These are phyloP conservation scores for Fonsecaea pedrosoi DNA, from an alignment of 2,329 filamentous ascomycete species.

Conservation along the genomic window DNA sequence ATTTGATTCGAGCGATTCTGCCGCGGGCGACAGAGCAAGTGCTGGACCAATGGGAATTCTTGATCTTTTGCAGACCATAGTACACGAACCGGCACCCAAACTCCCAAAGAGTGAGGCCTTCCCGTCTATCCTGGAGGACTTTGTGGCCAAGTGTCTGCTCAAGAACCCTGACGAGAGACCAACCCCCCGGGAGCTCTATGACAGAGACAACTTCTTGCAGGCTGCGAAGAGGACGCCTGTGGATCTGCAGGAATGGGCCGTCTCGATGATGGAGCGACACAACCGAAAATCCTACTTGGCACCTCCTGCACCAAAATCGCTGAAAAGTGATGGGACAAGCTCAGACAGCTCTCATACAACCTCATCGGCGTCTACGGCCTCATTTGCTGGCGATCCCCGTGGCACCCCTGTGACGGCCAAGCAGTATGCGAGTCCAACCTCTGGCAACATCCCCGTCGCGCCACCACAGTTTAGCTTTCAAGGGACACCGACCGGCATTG, in stretches of 20 bases:
- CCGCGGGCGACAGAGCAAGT: conserved; percentile 70
- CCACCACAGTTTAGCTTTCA: conserved; percentile 45
- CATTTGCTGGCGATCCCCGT: conserved; percentile 49
- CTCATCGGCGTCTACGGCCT: conserved; percentile 37
- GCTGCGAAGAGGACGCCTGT: conserved; percentile 96
- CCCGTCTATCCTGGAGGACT: conserved; percentile 90
- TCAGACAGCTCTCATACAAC: conserved; percentile 42
- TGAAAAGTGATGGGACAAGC: conserved; percentile 62
- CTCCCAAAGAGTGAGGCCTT: conserved; percentile 98
- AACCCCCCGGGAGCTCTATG: conserved; percentile 91
- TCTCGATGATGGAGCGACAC: conserved; percentile 90
- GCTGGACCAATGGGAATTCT: conserved; percentile 88
- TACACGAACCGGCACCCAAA: conserved; percentile 91
- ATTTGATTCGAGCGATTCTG: conserved; percentile 82
- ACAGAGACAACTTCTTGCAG: conserved; percentile 91
- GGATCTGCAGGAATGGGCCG: conserved; percentile 89
- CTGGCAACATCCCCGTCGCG: conserved; percentile 72
- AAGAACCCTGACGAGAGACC: conserved; percentile 89
- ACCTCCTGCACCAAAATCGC: conserved; percentile 78
- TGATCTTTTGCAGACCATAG: conserved; percentile 94
- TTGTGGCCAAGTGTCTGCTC: conserved; percentile 93
- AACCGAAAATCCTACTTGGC: conserved; percentile 94
- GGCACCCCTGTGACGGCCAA: conserved; percentile 38
- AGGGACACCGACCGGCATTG: conserved; percentile 38
- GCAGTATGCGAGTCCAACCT: conserved; percentile 66